Percentiles rank a stretch among this genome's conserved stretches.
phyloP scores from a whole-genome alignment of 495 filamentous ascomycete species.

The Cryomyces minteri region DNA sequence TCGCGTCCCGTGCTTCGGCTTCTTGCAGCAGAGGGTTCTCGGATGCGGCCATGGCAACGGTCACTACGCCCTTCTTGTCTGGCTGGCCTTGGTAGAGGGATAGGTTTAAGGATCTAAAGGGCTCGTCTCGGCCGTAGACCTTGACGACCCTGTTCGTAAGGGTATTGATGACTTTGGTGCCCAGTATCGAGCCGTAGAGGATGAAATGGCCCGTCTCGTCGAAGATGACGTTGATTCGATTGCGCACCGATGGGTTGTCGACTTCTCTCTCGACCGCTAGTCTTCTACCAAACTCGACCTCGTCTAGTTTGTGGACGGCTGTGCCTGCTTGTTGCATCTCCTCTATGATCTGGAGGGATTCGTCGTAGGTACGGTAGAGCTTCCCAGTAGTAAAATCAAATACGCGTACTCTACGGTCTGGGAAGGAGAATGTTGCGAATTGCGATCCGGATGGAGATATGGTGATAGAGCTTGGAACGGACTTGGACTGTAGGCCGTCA shows the following conservation, averaged over 20 bases:
- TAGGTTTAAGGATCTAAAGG: constrained; percentile 63
- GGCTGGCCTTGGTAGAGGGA: constrained; percentile 92
- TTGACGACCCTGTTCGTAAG: constrained; percentile 81
- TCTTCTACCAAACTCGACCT: constrained; percentile 81
- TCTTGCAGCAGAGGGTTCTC: constrained; percentile 86
- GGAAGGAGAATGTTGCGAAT: constrained; percentile 83
- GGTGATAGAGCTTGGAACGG: constrained; percentile 60
- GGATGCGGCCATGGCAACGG: constrained; percentile 94
- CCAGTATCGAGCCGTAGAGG: constrained; percentile 79
- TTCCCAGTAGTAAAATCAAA: constrained; percentile 87
- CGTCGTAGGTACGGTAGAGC: constrained; percentile 82
- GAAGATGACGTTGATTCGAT: constrained; percentile 71
- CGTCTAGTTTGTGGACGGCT: constrained; percentile 55
- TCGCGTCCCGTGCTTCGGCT: constrained; percentile 79
- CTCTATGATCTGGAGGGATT: constrained; percentile 67
- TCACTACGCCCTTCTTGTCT: constrained; percentile 75
- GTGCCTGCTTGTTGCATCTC: constrained; percentile 93
- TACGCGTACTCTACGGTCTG: constrained; percentile 77
- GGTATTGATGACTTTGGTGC: constrained; percentile 87
- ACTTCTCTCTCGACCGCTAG: constrained; percentile 78
- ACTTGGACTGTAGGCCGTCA: constrained; percentile 41
- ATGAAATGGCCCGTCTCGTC: constrained; percentile 95
- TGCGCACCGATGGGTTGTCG: constrained; percentile 44
- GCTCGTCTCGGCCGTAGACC: constrained; percentile 74
- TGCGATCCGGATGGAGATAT: constrained; percentile 70